phyloP scores from a whole-genome alignment of 1,139 yeast genomes.

The Magnusiomyces tetraspermus region DNA sequence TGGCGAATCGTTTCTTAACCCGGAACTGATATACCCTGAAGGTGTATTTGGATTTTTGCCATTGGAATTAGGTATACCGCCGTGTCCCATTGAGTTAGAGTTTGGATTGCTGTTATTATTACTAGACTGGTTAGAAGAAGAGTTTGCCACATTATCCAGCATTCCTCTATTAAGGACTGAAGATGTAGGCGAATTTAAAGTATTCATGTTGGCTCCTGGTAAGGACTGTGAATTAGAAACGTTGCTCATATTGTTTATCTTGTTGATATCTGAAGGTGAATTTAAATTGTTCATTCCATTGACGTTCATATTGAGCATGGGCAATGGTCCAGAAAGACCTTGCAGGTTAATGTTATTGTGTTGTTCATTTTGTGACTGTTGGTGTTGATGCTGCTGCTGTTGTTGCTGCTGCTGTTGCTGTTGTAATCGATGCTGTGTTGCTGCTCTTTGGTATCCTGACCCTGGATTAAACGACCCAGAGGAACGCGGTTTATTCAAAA shows the following conservation, averaged over 20 bases:
- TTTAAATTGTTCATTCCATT: not conserved
- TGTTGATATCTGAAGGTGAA: not conserved
- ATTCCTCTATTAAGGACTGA: not conserved
- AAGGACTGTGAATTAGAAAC: not conserved
- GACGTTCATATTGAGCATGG: not conserved
- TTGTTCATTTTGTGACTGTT: not conserved
- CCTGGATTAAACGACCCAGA: not conserved
- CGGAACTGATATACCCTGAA: not conserved
- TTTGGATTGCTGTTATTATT: not conserved
- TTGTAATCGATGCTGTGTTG: not conserved
- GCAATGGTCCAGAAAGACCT: not conserved
- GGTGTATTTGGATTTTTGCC: not conserved
- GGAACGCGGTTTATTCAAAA: not conserved
- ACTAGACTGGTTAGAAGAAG: not conserved
- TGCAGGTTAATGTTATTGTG: not conserved
- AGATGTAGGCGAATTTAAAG: not conserved
- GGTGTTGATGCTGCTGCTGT: conserved; percentile 1
- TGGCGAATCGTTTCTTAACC: not conserved
- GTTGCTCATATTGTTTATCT: not conserved
- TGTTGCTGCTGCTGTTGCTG: not conserved
- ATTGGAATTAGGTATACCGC: not conserved
- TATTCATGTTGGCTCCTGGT: not conserved
- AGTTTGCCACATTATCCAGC: not conserved
- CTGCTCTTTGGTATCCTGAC: not conserved
- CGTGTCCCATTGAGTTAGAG: no score